Percentiles rank a stretch among this genome's conserved stretches.
phyloP scores from a whole-genome alignment of 192 early-diverging fungal genomes.

The Backusella westeae region DNA sequence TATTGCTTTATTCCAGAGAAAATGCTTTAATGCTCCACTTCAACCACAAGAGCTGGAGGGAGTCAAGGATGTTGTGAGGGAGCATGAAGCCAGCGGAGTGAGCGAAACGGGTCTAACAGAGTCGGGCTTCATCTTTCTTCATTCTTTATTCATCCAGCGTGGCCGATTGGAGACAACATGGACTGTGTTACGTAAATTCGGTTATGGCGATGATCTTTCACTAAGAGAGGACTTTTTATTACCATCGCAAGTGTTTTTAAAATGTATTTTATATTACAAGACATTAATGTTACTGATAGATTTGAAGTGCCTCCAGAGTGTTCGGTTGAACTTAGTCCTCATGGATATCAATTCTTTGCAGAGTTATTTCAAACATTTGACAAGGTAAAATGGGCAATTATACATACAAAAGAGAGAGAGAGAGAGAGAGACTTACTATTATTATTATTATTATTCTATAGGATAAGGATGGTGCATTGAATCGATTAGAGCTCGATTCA shows the following conservation, averaged over 20 bases:
- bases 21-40: slow-evolving; percentile 96
- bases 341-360: slow-evolving; percentile 94
- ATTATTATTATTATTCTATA: slow-evolving; percentile 17
- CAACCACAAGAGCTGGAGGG: slow-evolving; percentile 95
- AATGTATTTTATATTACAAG: too few species aligned
- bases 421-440: neutral
- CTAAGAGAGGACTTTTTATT: slow-evolving; percentile 89
- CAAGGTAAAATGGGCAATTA: slow-evolving; percentile 47
- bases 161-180: slow-evolving; percentile 98
- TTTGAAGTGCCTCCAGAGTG: slow-evolving; percentile 88
- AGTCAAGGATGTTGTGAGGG: slow-evolving; percentile 92
- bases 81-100: slow-evolving; percentile 86
- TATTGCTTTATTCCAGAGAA: slow-evolving; percentile 47
- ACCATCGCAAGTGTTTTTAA: slow-evolving; percentile 57
- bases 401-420: slow-evolving; percentile 1
- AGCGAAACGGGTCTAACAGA: slow-evolving; percentile 85
- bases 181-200: slow-evolving; percentile 95
- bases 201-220: slow-evolving; percentile 93
- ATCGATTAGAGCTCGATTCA: slow-evolving; percentile 75
- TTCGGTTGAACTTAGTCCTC: slow-evolving; percentile 90
- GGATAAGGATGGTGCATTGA: slow-evolving; percentile 97
- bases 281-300: slow-evolving; percentile 32
- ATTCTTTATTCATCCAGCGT: slow-evolving; percentile 95
- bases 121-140: slow-evolving; percentile 89
- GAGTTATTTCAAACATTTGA: slow-evolving; percentile 94